Evolutionary conservation across 805 yeast species (phyloP).

Genomic region (Yamadazyma laniorum): DNA sequence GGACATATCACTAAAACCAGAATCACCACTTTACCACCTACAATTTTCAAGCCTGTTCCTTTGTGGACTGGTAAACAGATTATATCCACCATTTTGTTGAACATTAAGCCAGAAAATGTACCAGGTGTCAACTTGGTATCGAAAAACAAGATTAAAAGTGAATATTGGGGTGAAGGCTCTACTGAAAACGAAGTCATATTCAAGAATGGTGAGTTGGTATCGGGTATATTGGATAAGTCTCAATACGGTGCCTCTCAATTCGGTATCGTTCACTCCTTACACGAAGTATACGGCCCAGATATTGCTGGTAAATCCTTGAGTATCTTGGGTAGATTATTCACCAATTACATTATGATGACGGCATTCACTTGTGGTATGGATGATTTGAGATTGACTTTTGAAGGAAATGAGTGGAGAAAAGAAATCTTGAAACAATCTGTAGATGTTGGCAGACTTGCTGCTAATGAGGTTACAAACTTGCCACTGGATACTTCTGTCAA

Average conservation of each 20-base stretch:
- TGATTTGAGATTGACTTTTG: constrained; percentile 85
- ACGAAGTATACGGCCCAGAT: constrained; percentile 90
- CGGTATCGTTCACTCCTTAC: constrained; percentile 94
- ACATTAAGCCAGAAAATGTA: constrained; percentile 80
- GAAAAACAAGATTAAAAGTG: constrained; percentile 86
- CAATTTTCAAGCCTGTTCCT: constrained; percentile 80
- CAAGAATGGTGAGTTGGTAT: constrained; percentile 79
- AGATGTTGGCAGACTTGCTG: constrained; percentile 88
- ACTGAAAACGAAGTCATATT: constrained; percentile 83
- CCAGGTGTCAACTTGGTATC: constrained; percentile 89
- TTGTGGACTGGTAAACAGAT: constrained; percentile 99
- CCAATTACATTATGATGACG: constrained; percentile 85
- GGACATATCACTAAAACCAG: constrained; percentile 77
- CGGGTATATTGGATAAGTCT: constrained; percentile 95
- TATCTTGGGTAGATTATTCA: constrained; percentile 92
- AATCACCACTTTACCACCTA: constrained; percentile 83
- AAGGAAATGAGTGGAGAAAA: constrained; percentile 86
- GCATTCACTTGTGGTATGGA: constrained; percentile 99
- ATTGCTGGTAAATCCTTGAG: constrained; percentile 87
- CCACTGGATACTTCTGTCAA: constrained; percentile 39
- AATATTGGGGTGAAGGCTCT: constrained; percentile 89
- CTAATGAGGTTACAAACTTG: constrained; percentile 89
- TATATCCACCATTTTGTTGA: constrained; percentile 85
- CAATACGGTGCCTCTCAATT: constrained; percentile 98
- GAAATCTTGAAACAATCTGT: constrained; percentile 75